Conservation (phyloP, 1,284 basidiomycete genomes). For the Heterobasidion occidentale region DNA sequence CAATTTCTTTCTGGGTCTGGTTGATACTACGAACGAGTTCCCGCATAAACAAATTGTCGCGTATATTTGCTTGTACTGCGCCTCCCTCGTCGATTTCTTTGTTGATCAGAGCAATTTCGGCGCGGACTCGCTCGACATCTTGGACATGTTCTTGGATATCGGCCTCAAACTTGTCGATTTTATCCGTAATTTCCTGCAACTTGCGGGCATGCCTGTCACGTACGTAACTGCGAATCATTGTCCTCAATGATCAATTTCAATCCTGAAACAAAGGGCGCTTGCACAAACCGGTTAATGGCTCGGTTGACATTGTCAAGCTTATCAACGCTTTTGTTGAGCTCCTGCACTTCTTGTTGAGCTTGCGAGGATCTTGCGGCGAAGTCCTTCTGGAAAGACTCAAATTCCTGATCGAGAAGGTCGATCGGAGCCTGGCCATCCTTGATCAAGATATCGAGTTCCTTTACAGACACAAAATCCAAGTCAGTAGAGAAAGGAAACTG, state of each 20-base stretch:
- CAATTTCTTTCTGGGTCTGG: conserved; percentile 67
- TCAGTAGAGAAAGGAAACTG: background rate
- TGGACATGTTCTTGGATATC: conserved; percentile 50
- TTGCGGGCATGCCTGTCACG: conserved; percentile 58
- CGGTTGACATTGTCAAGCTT: conserved; percentile 55
- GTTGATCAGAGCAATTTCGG: conserved; percentile 47
- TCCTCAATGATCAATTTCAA: conserved; percentile 1
- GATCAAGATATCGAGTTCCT: conserved; percentile 66
- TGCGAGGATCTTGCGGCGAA: conserved; percentile 40
- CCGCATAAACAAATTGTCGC: conserved; percentile 81
- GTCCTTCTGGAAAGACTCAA: conserved; percentile 46
- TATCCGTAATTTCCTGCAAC: conserved; percentile 55
- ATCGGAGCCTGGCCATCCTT: conserved; percentile 62
- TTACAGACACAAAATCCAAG: conserved; percentile 1
- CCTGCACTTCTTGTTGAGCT: conserved; percentile 50
- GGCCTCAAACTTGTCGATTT: conserved; percentile 52
- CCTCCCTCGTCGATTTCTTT: conserved; percentile 71
- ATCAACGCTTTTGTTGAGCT: conserved; percentile 60
- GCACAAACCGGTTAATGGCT: conserved; percentile 52
- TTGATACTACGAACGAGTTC: conserved; percentile 63
- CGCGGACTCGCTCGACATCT: conserved; percentile 48
- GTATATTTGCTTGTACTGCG: conserved; percentile 65
- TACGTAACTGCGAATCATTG: conserved; percentile 49
- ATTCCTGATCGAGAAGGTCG: conserved; percentile 54
- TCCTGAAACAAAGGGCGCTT: background rate